A percentile compares a stretch with the other conserved stretches of the same genome.
phyloP scores from a whole-genome alignment of 176 grass and related monocot genomes.

The Pontederia crassipes region DNA sequence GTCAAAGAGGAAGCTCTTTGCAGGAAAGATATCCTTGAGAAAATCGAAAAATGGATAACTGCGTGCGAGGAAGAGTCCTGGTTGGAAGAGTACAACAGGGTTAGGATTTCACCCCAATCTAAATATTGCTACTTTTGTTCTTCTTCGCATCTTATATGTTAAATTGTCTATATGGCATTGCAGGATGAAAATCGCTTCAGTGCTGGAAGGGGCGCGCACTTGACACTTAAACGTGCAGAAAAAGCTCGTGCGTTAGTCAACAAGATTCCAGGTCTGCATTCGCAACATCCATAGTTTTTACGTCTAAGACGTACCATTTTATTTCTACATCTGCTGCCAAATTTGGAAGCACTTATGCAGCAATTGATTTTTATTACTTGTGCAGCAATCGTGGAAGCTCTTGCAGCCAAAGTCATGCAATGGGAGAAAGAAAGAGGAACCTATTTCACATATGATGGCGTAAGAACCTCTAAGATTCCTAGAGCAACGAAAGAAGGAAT shows the following conservation, averaged over 20 bases:
- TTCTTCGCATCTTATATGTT: slow-evolving; percentile 1
- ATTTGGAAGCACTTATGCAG: background rate
- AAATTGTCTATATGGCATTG: slow-evolving; percentile 8
- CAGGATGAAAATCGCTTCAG: slow-evolving; percentile 71
- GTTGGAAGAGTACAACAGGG: slow-evolving; percentile 95
- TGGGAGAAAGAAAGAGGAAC: slow-evolving; percentile 70
- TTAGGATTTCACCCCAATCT: slow-evolving; percentile 16
- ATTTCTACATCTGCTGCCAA: background rate
- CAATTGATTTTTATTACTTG: slow-evolving; percentile 3
- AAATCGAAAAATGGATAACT: slow-evolving; percentile 56
- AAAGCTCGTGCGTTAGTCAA: slow-evolving; percentile 58
- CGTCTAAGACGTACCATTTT: slow-evolving; percentile 4
- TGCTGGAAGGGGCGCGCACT: slow-evolving; percentile 71
- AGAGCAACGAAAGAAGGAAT: background rate
- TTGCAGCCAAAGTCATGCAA: slow-evolving; percentile 50
- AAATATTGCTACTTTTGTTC: background rate
- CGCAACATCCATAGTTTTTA: background rate
- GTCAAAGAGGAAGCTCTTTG: slow-evolving; percentile 72
- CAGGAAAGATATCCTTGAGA: slow-evolving; percentile 72
- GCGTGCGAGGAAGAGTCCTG: slow-evolving; percentile 77
- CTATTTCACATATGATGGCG: slow-evolving; percentile 57
- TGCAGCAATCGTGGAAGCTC: slow-evolving; percentile 57
- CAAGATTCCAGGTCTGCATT: slow-evolving; percentile 59
- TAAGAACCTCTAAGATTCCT: slow-evolving; percentile 20
- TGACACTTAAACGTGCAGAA: slow-evolving; percentile 66